Base-by-base conservation (phyloP, 352 stramenopile species). In the Globisporangium uncinulatum region DNA sequence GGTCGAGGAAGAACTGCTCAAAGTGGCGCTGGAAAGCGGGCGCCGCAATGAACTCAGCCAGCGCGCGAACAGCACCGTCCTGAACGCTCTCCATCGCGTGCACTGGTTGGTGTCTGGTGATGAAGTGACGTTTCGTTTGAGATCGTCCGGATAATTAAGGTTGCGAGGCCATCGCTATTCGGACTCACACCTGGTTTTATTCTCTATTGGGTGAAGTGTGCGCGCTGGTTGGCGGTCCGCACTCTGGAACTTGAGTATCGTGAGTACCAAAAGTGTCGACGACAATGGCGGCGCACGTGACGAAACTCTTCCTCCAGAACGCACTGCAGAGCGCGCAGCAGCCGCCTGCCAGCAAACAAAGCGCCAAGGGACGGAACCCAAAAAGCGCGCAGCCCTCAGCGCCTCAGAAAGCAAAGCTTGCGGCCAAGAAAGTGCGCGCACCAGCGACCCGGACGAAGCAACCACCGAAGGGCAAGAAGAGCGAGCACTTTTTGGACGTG, bases 221-320 rank as follows among this genome's bases (percentile, higher is more conserved):
- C 6, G 5, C 34, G 24, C 31, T 53, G 29, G 11, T 20, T 47
- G 36, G 47, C 29, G n/a, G 13, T 19, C 31, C 13, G 14, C n/a
- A 24, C 39, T 44, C 15, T 44, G 39, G 10, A 1, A 19, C 39
- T 8, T 48, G 15, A 6, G 48, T 46, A 36, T 14, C 9, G 4
- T 48, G 15, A 6, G 48, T 46, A 36, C 8, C 9, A 60, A 53
- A n/a, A 14, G 11, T 36, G 21, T 3, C 43, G 59, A 63, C 34
- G 34, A 39, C 34, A 14, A 89, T 89, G 79, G 69, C 79, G 42
- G 61, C 79, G 0, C 76, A 76, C 46, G 67, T 89, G 56, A 89
- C 79, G 43, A 87, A 89, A 70, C 71, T 86, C 49, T 87, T 89
- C 67, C 70, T 89, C 57, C 71, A 85, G 63, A 76, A 83, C 61